Base-by-base conservation (phyloP, 805 yeast genomes). In the Zygosaccharomyces pseudorouxii region DNA sequence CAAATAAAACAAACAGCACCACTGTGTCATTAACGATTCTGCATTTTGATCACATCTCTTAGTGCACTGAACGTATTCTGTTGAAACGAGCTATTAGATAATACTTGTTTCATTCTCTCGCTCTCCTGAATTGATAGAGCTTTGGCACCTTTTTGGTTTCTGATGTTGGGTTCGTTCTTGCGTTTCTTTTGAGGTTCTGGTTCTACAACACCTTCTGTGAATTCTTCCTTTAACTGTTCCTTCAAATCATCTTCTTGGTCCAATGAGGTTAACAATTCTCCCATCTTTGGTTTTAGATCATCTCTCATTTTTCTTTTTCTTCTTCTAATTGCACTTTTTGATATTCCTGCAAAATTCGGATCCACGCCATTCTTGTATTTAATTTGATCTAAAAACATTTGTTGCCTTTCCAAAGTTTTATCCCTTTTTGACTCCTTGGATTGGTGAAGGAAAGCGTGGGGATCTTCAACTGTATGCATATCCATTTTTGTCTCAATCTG, bases 261-360 rank as follows among this genome's bases (percentile, higher is more conserved):
- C 45, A 86, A 69, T 14, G 78, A 79, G 25, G 71, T 70, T 47
- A 81, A 68, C 39, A 86, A 65, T 55, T 86, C 93, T 46, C 75
- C 72, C 78, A 86, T 75, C 57, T 81, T 76, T 4, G 90, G 88
- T 56, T 78, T 78, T 51, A 86, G 69, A 55, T 82, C 79, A 48
- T 84, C 85, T 56, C 76, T 78, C 42, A 74, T 71, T 56, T 75
- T 78, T 54, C 86, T 79, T 57, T 82, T 82, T 55, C 88, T 75
- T 64, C 83, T 74, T 60, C 88, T 75, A 3, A 76, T 52, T 0
- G 89, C 71, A 5, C 88, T 81, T 61, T 85, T 86, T 18, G 89
- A 81, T 38, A 86, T 73, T 19, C 78, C 77, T 14, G 72, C 70
- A 58, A 58, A 72, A 58, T 49, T 73, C 18, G 58, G 45, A 27